Evolutionary conservation across 305 asterid genomes (phyloP).

Genomic region (Monarda citriodora): DNA sequence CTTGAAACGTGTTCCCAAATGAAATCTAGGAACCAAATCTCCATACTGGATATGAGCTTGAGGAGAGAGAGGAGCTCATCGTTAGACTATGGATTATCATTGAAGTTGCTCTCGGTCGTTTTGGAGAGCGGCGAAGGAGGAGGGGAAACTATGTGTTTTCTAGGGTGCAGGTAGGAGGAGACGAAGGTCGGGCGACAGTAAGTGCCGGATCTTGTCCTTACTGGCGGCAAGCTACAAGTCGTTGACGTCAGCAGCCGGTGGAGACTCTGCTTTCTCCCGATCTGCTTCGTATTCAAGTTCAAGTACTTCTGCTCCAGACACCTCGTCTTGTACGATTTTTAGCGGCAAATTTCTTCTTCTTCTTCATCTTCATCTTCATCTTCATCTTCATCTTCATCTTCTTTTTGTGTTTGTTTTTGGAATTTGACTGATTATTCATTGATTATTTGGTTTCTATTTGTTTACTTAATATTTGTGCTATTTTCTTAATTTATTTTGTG

Average conservation of each 20-base stretch:
- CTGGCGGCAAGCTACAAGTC: conserved; percentile 54
- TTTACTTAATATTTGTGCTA: too few relatives aligned
- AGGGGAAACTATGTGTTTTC: conserved; percentile 32
- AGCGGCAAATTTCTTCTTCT: background rate
- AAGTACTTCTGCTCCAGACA: conserved; percentile 48
- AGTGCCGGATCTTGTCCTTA: conserved; percentile 50
- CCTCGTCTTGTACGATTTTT: conserved; percentile 35
- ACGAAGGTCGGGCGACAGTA: conserved; percentile 46
- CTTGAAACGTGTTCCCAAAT: conserved; percentile 74
- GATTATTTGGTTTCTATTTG: background rate
- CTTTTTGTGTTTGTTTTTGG: background rate
- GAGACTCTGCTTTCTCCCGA: conserved; percentile 41
- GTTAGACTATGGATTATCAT: conserved; percentile 56
- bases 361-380: background rate
- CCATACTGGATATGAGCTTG: conserved; percentile 62
- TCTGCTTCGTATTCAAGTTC: conserved; percentile 49
- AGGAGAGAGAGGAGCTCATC: conserved; percentile 60
- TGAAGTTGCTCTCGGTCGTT: too few relatives aligned
- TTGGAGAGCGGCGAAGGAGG: too few relatives aligned
- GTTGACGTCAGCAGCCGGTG: conserved; percentile 39
- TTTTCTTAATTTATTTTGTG: too few relatives aligned
- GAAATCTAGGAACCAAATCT: conserved; percentile 58
- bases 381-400: background rate
- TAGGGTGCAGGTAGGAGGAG: conserved; percentile 38
- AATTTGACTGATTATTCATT: conserved; percentile 7